A percentile compares a stretch with the other conserved stretches of the same genome.
phyloP scores from a whole-genome alignment of 164 flowering plant genomes.

The Tinospora cordifolia region DNA sequence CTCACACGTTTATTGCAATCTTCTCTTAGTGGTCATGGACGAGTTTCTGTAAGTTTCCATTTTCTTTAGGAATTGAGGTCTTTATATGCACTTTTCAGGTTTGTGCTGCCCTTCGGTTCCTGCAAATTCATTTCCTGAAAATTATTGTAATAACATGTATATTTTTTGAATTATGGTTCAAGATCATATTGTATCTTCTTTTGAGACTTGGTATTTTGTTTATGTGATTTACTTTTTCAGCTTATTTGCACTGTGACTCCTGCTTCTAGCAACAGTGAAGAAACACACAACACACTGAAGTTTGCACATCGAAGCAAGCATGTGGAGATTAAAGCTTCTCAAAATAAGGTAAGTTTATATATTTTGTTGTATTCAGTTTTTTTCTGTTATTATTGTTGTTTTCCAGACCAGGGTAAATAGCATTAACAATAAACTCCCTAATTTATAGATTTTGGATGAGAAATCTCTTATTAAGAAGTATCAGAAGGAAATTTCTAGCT shows the following conservation, averaged over 20 bases:
- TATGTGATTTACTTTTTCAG: slow-evolving; percentile 22
- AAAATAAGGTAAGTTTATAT: slow-evolving; percentile 50
- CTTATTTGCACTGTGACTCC: slow-evolving; percentile 89
- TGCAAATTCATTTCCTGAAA: background rate
- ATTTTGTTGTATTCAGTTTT: background rate
- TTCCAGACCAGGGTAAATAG: slow-evolving; percentile 1
- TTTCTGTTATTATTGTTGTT: background rate
- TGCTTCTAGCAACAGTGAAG: slow-evolving; percentile 73
- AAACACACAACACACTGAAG: slow-evolving; percentile 76
- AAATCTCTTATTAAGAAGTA: slow-evolving; percentile 84
- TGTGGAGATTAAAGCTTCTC: slow-evolving; percentile 75
- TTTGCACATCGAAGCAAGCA: slow-evolving; percentile 74
- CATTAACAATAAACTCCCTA: background rate
- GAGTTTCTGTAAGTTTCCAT: slow-evolving; percentile 53
- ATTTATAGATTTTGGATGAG: slow-evolving; percentile 68
- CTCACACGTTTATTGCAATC: slow-evolving; percentile 78
- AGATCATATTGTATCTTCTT: background rate
- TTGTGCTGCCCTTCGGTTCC: background rate
- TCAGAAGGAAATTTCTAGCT: slow-evolving; percentile 64
- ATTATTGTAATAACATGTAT: background rate
- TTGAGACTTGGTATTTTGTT: slow-evolving; percentile 2
- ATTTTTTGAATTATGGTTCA: background rate
- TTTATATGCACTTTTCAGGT: background rate
- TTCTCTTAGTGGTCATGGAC: slow-evolving; percentile 82
- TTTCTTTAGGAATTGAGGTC: background rate